Base-by-base conservation (phyloP, 2,329 filamentous ascomycete species). In the Cryphonectria naterciae region DNA sequence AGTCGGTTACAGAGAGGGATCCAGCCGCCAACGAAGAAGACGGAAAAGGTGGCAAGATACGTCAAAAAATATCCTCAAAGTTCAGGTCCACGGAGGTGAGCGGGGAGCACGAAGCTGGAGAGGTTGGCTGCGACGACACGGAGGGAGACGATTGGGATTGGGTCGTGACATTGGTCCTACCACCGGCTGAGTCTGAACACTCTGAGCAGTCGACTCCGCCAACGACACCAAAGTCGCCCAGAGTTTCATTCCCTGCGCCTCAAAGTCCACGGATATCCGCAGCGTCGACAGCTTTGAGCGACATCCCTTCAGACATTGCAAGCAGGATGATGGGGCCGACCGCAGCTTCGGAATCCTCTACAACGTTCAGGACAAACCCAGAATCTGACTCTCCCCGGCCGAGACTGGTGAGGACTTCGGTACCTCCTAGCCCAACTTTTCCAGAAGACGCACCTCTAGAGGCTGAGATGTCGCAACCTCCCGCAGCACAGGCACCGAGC, bases 61-160 rank as follows among this genome's bases (percentile, higher is more conserved):
- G 22, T n/a, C 28, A 39, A 46, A 15, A 65, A 17, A 5, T 58
- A 7, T 4, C 28, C 28, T 32, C 54, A 32, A 58, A 32, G 28
- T 8, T 58, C 54, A 32, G 17, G 25, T 58, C 54, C 15, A 35
- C 28, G 15, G 25, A 58, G 25, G 28, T 2, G 17, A 25, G 35
- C 41, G 7, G 28, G 37, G 10, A 32, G 41, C 13, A 64, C 22
- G 39, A 43, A 13, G 39, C 25, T 22, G 39, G 25, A 6, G 22
- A 64, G 25, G 13, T 15, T 49, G n/a, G 25, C 17, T 43, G 37
- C 25, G 37, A 65, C 6, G 61, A 64, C 39, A 25, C 8, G 4
- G 43, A 49, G 25, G 28, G 1, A 49, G 43, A 65, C 5, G 63
- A 65, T 3, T 65, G 63, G 63, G 63, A 65, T 11, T 65, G 63